Evolutionary conservation across 805 yeast genomes (phyloP), one percentile per base, ranked within the genome.

Genomic region (Myxozyma sirexii): DNA sequence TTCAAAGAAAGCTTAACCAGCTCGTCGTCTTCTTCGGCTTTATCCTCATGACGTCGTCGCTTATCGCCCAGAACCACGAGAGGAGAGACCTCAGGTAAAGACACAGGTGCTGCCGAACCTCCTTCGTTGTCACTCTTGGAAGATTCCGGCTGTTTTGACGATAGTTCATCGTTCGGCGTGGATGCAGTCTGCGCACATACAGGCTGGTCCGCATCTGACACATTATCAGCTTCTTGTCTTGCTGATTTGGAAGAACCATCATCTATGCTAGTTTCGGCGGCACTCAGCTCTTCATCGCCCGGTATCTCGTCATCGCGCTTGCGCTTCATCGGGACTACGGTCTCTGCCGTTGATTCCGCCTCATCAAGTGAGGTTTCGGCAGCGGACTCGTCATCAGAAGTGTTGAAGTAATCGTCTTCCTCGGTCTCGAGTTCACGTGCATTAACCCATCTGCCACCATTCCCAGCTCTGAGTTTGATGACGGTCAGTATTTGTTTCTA

Each of bases 341-440:
- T 10, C 6, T 29, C 33, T 29, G 19, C 3, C 21, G n/a, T 3
- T 10, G 21, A 17, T n/a, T 13, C 19, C 10, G 8, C 42, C 7
- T 15, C 19, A 38, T n/a, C 21, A 26, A 15, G 15, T 8, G 26
- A 41, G 27, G 4, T 49, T 17, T 24, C 49, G 5, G 42, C 17
- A 8, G 21, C 54, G 8, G 19, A 45, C 41, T 58, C 64, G 35
- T 63, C 67, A 39, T 63, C 67, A n/a, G 66, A 62, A 4, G 67
- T 63, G 33, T 64, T 59, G 51, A 63, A 62, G 46, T 64, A 64
- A 12, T 57, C 60, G 21, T 64, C 67, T 31, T 64, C 68, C 13
- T 63, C 58, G 7, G 29, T 12, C 3, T 57, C 57, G 37, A 52
- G 33, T 24, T 54, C 59, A 4, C 62, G 51, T 10, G 56, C 19